phyloP scores from a whole-genome alignment of 2,329 filamentous ascomycete genomes.

The Pseudocercospora fuligena region DNA sequence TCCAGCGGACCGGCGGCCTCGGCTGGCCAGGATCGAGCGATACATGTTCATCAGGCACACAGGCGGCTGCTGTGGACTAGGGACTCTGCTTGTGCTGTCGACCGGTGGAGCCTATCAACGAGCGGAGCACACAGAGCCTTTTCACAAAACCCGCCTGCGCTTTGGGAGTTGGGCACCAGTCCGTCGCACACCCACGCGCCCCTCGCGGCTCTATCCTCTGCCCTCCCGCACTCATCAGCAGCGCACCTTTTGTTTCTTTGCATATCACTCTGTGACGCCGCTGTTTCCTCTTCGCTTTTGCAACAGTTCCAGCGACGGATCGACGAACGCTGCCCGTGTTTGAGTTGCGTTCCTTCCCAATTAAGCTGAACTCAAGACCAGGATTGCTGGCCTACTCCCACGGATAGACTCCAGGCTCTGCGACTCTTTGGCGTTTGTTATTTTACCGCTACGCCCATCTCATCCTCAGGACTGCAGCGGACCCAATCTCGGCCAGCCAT shows the following conservation, averaged over 20 bases:
- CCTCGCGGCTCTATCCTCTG: not conserved
- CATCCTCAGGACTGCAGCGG: slow-evolving; percentile 11
- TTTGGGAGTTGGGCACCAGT: not conserved
- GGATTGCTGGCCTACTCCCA: slow-evolving; percentile 24
- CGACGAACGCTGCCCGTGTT: slow-evolving; percentile 24
- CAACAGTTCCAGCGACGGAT: slow-evolving; percentile 14
- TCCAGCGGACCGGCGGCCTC: not conserved
- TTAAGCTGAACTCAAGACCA: slow-evolving; percentile 18
- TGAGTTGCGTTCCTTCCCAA: slow-evolving; percentile 21
- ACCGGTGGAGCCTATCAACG: slow-evolving; percentile 21
- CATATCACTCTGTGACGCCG: slow-evolving; percentile 5
- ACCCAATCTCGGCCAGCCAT: slow-evolving; percentile 9
- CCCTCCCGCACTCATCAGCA: not conserved
- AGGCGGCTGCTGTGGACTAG: slow-evolving; percentile 5
- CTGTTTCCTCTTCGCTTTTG: slow-evolving; percentile 8
- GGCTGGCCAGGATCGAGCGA: not conserved
- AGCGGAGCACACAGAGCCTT: slow-evolving; percentile 14
- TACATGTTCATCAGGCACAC: not conserved
- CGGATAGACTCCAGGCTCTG: slow-evolving; percentile 17
- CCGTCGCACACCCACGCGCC: not conserved
- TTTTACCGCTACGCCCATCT: slow-evolving; percentile 10
- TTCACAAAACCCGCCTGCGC: slow-evolving; percentile 12
- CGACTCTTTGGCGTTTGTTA: slow-evolving; percentile 23
- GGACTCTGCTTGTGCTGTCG: not conserved
- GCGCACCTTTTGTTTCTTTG: slow-evolving; percentile 4